Evolutionary conservation across 768 basidiomycete species (phyloP), one percentile per base, ranked within the genome.

Genomic region (Obba rivulosa): DNA sequence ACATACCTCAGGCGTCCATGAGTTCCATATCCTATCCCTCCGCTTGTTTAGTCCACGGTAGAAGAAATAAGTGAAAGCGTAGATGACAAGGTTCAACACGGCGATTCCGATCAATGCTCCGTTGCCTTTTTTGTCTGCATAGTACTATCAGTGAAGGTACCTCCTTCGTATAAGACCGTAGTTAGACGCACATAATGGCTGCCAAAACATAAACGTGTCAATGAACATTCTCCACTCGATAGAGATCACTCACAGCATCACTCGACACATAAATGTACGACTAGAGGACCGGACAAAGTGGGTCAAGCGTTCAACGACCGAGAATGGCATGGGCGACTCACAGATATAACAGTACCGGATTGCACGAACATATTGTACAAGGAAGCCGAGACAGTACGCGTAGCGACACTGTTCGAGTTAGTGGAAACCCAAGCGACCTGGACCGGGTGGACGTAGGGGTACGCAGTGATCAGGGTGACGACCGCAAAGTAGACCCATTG

Each of bases 311-410:
- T 21, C 51, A 22, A 46, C 14, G 18, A 20, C 41, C 11, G 51
- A 11, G 18, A 41, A 39, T 20, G 52, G 14, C 7, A 14, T 2
- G 4, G 31, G 2, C 21, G 20, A 56, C 57, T 70, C 69, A 61
- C 73, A 69, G 48, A 42, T 16, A 76, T 63, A 39, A 80, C 75
- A 8, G 68, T 71, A 7, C 76, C 77, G 2, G 76, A 75, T 59
- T 83, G 80, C 13, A 83, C 81, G 54, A 77, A 78, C 76, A 84
- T 81, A 54, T 83, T 85, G 61, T 85, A 83, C 21, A 80, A 64
- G 1, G 70, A 68, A 8, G 71, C 67, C 2, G 62, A 61, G 10
- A 71, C 67, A 8, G 67, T 79, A 57, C 81, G 66, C 8, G 78
- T 81, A 34, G 76, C 67, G 4, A 85, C 83, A 45, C 75, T 76